Base-by-base conservation (phyloP, 1,284 basidiomycete genomes). In the Boletus mariae region DNA sequence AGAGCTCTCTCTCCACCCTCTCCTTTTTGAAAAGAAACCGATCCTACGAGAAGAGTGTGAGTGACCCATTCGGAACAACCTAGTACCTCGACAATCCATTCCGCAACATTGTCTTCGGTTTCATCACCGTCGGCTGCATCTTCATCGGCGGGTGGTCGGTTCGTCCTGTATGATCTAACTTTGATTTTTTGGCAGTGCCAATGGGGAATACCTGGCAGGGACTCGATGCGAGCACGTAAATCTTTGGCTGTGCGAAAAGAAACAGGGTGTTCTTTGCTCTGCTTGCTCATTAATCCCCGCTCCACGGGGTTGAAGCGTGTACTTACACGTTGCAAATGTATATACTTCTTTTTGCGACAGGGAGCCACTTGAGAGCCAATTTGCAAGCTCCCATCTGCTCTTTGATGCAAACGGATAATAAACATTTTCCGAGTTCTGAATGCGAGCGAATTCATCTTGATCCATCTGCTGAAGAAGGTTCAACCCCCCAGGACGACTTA, bases 151-250 rank as follows among this genome's bases (percentile, higher is more conserved):
- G 20, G 20, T 20, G 20, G 20, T 20, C 20, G 20, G 20, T 57
- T 57, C 6, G 17, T 57, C 41, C 46, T 40, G 20, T 57, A 53
- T 3, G 15, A 11, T 23, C 15, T 29, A 1, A 57, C 46, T 13
- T 32, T 57, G 17, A 57, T 57, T 10, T 57, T 28, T 23, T 53
- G 42, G 15, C 20, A 49, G 17, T 34, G 37, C 47, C 56, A 57
- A 11, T 28, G 6, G 17, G 50, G 55, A 3, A 57, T 25, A 5
- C 53, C 37, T 3, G 42, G 47, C n/a, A 57, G 32, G 4, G 15
- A 15, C 41, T 57, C 20, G 0, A 57, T 57, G 2, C 26, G 20
- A 12, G 47, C 23, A n/a, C 1, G 12, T 12, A 57, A 7, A 28
- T 53, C 44, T 6, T 47, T 35, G 10, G 47, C 38, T 1, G 34